Conservation (phyloP, 2,329 filamentous ascomycete genomes). For the Apiospora arundinis region DNA sequence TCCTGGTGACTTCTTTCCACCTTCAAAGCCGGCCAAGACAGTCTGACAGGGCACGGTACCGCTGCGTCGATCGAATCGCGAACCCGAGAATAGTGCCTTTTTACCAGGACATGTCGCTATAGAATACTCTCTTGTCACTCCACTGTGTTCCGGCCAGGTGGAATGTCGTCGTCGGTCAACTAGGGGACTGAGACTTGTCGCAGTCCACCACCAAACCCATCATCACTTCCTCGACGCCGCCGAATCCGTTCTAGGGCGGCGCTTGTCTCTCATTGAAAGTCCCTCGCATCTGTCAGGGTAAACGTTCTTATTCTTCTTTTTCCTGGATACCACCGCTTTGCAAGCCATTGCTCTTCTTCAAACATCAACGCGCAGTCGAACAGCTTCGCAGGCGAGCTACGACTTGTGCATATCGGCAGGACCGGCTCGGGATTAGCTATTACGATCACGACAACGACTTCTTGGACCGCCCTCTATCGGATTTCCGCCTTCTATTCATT, state of each 20-base stretch:
- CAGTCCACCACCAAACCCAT: background rate
- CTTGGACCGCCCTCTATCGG: slow-evolving; percentile 11
- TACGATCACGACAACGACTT: slow-evolving; percentile 30
- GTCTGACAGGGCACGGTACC: slow-evolving; percentile 13
- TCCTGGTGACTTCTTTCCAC: background rate
- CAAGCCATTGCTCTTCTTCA: slow-evolving; percentile 28
- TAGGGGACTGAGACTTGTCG: slow-evolving; percentile 20
- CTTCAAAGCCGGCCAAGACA: slow-evolving; percentile 11
- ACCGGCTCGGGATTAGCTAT: slow-evolving; percentile 35
- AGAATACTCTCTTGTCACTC: background rate
- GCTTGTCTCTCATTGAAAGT: slow-evolving; percentile 31
- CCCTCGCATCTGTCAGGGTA: slow-evolving; percentile 10
- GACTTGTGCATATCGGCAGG: slow-evolving; percentile 52
- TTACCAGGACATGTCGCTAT: slow-evolving; percentile 16
- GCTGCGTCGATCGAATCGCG: slow-evolving; percentile 21
- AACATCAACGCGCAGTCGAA: slow-evolving; percentile 45
- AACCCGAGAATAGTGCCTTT: slow-evolving; percentile 19
- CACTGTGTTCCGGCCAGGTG: slow-evolving; percentile 11
- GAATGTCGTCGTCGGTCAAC: slow-evolving; percentile 21
- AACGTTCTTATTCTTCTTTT: slow-evolving; percentile 21
- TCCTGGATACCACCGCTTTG: slow-evolving; percentile 24
- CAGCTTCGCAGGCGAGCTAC: slow-evolving; percentile 56
- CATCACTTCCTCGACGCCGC: slow-evolving; percentile 5
- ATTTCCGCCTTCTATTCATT: slow-evolving; percentile 16
- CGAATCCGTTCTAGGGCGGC: slow-evolving; percentile 16